Base-by-base conservation (phyloP, 2,329 filamentous ascomycete genomes). In the Monosporascus sp. region DNA sequence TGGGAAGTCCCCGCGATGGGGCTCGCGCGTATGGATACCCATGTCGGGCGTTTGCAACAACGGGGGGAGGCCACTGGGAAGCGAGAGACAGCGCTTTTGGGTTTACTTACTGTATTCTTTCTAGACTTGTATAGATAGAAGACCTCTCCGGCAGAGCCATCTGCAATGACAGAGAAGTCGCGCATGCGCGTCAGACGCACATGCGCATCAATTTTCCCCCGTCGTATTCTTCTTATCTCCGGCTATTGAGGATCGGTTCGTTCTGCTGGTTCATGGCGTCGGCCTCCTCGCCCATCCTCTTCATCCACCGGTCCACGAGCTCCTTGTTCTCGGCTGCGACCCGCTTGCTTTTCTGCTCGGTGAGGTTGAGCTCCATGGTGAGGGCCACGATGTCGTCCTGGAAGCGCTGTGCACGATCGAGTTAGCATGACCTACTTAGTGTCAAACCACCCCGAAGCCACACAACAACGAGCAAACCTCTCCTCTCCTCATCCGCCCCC, bases 321-420 rank as follows among this genome's bases (percentile, higher is more conserved):
- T 96, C 89, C 66, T 89, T 86, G 67, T 97, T 97, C 69, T 97
- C 94, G 55, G 78, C 80, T 66, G 85, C 82, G 58, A 96, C 75
- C 70, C 84, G 86, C 66, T 87, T 84, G 27, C 81, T 78, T 65
- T 85, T 84, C 68, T 92, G 82, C 68, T 95, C 91, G 3, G 87
- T 86, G 76, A 97, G 83, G 61, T 94, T 91, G 44, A 97, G 78
- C 70, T 97, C 89, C 60, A 97, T 77, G 61, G 92, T 92, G 47
- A 97, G 74, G 1, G 90, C 87, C 49, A 96, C 86, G 71, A 96
- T 86, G 70, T 99, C 94, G 71, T 97, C 92, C 73, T 97, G 93
- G 51, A 96, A 86, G 64, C 93, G 82, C 81, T 87, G 63, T 45
- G 53, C 37, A 47, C 14, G 16, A 27, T 6, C 47, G 62, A 57